Percentiles rank a stretch among this genome's conserved stretches.
Conservation (phyloP, 805 yeast genomes). For the Wickerhamiella sorbophila region DNA sequence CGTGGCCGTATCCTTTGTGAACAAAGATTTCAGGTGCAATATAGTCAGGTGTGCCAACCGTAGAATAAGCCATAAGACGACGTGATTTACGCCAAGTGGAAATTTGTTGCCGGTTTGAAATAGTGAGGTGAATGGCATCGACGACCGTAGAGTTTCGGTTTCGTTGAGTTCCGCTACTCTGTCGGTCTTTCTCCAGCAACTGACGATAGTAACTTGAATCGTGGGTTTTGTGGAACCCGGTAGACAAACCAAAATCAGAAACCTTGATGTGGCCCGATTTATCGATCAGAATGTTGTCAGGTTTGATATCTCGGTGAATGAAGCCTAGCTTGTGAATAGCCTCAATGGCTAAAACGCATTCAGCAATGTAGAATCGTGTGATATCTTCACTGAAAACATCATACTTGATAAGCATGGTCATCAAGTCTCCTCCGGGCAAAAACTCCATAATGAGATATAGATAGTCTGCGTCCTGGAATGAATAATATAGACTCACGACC, state of each 20-base stretch:
- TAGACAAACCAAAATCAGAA: slow-evolving; percentile 65
- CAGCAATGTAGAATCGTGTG: slow-evolving; percentile 81
- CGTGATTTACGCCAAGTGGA: slow-evolving; percentile 92
- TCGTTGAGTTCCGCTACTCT: slow-evolving; percentile 12
- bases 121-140: slow-evolving; percentile 88
- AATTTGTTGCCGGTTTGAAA: slow-evolving; percentile 88
- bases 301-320: slow-evolving; percentile 94
- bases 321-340: slow-evolving; percentile 87
- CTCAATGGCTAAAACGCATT: slow-evolving; percentile 87
- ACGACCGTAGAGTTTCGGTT: slow-evolving; percentile 68
- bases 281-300: slow-evolving; percentile 86
- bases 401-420: slow-evolving; percentile 94
- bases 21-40: slow-evolving; percentile 91
- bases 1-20: slow-evolving; percentile 91
- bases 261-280: slow-evolving; percentile 56
- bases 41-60: slow-evolving; percentile 93
- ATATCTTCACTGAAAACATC: slow-evolving; percentile 89
- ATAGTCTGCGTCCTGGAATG: slow-evolving; percentile 66
- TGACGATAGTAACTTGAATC: slow-evolving; percentile 78
- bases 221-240: slow-evolving; percentile 91
- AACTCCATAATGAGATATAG: slow-evolving; percentile 70
- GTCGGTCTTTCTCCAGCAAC: slow-evolving; percentile 49
- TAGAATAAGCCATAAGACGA: slow-evolving; percentile 86
- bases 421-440: slow-evolving; percentile 72
- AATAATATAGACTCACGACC: slow-evolving; percentile 72